phyloP scores from a whole-genome alignment of 2,329 filamentous ascomycete genomes.

The Nothophaeocryptopus gaeumannii region DNA sequence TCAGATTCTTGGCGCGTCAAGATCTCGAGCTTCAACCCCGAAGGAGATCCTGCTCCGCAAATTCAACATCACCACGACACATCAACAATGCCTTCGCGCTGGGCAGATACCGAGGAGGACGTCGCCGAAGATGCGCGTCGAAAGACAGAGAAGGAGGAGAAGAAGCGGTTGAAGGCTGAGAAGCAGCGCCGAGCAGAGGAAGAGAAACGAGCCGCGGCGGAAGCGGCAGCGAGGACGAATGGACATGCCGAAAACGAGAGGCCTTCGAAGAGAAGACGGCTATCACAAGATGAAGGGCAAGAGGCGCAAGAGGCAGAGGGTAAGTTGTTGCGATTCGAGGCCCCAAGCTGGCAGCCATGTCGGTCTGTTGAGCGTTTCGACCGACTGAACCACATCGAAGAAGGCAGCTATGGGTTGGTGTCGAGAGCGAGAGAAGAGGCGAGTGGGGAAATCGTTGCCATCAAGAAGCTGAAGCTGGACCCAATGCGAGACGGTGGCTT shows the following conservation, averaged over 20 bases:
- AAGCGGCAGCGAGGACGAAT: slow-evolving; percentile 23
- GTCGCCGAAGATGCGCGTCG: slow-evolving; percentile 67
- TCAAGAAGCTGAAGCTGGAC: slow-evolving; percentile 93
- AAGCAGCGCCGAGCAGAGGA: slow-evolving; percentile 69
- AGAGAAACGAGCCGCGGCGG: slow-evolving; percentile 37
- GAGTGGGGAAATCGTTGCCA: slow-evolving; percentile 77
- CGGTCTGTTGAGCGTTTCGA: slow-evolving; percentile 85
- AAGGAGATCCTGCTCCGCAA: slow-evolving; percentile 4
- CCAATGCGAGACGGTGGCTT: slow-evolving; percentile 69
- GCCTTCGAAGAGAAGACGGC: slow-evolving; percentile 60
- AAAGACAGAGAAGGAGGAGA: slow-evolving; percentile 83
- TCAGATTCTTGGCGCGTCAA: neutral
- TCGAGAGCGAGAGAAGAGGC: slow-evolving; percentile 72
- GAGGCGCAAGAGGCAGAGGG: slow-evolving; percentile 40
- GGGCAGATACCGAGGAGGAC: slow-evolving; percentile 83
- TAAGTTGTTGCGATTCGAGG: slow-evolving; percentile 69
- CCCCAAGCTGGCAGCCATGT: slow-evolving; percentile 65
- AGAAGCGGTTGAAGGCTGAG: slow-evolving; percentile 77
- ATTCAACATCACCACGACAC: slow-evolving; percentile 6
- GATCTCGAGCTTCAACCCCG: no score
- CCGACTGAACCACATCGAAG: slow-evolving; percentile 92
- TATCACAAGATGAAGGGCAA: slow-evolving; percentile 51
- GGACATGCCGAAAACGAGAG: slow-evolving; percentile 32
- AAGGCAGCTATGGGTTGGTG: slow-evolving; percentile 94
- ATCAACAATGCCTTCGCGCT: slow-evolving; percentile 61